Evolutionary conservation across 768 basidiomycete genomes (phyloP).

Genomic region (Agrocybe chaxingu): DNA sequence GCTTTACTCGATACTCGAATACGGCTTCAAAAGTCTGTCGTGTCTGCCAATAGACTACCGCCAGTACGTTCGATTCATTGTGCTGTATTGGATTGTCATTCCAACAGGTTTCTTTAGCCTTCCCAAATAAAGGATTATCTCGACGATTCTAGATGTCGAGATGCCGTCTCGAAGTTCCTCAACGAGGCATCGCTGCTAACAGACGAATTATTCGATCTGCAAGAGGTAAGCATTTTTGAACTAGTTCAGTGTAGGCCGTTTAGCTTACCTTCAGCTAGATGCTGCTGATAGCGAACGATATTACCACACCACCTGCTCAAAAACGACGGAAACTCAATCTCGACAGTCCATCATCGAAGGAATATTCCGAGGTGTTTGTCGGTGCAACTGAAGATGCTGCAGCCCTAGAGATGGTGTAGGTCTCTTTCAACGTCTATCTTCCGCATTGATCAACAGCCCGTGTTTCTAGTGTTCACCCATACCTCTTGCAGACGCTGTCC

Average conservation of each 20-base stretch:
- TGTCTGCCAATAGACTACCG: slow-evolving; percentile 65
- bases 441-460: slow-evolving; percentile 1
- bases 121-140: slow-evolving; percentile 32
- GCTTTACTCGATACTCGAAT: slow-evolving; percentile 87
- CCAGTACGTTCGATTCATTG: slow-evolving; percentile 37
- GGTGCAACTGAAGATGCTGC: slow-evolving; percentile 39
- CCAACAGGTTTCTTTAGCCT: slow-evolving; percentile 24
- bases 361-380: slow-evolving; percentile 35
- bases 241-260: slow-evolving; percentile 26
- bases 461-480: slow-evolving; percentile 57
- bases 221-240: slow-evolving; percentile 46
- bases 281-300: slow-evolving; percentile 45
- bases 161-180: slow-evolving; percentile 50
- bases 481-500: slow-evolving; percentile 71
- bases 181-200: slow-evolving; percentile 59
- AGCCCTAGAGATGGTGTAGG: slow-evolving; percentile 53
- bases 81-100: background rate
- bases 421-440: slow-evolving; percentile 6
- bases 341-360: slow-evolving; percentile 21
- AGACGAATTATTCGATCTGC: slow-evolving; percentile 64
- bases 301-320: slow-evolving; percentile 44
- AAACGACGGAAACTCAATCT: slow-evolving; percentile 51
- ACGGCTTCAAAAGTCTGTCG: slow-evolving; percentile 78
- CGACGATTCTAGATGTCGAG: slow-evolving; percentile 36
- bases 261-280: too few species aligned